Conservation (phyloP, 2,329 filamentous ascomycete genomes). For the Cercospora brassicicola region DNA sequence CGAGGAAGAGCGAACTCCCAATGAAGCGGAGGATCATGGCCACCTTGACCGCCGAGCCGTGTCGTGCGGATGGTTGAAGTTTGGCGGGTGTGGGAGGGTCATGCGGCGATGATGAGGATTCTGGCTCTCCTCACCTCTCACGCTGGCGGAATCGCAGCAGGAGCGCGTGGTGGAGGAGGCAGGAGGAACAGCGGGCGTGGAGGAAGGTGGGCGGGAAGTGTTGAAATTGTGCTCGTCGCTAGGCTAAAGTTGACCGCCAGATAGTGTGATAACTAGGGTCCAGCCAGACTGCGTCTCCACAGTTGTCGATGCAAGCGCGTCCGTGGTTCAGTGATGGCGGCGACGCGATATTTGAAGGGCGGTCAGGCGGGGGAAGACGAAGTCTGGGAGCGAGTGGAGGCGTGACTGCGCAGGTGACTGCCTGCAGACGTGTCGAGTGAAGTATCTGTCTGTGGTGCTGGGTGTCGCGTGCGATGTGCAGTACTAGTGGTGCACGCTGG, state of each 20-base stretch:
- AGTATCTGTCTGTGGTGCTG: not conserved
- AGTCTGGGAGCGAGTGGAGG: not conserved
- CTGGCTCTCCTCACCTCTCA: not conserved
- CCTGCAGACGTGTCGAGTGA: not conserved
- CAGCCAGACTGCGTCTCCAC: not conserved
- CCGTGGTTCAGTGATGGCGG: not conserved
- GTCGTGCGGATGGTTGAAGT: slow-evolving; percentile 13
- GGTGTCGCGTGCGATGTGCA: slow-evolving; percentile 6
- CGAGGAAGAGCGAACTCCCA: slow-evolving; percentile 66
- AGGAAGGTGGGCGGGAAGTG: not conserved
- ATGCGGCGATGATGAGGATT: slow-evolving; percentile 18
- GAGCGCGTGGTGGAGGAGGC: slow-evolving; percentile 5
- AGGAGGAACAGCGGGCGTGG: not conserved
- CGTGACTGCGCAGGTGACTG: not conserved
- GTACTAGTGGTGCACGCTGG: not conserved
- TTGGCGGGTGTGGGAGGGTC: slow-evolving; percentile 18
- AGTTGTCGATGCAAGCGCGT: slow-evolving; percentile 1
- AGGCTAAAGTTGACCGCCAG: slow-evolving; percentile 7
- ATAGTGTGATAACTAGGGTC: not conserved
- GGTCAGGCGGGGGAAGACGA: not conserved
- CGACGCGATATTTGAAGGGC: not conserved
- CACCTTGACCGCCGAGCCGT: slow-evolving; percentile 14
- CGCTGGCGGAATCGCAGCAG: not conserved
- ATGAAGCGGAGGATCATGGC: slow-evolving; percentile 51
- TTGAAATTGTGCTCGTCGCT: slow-evolving; percentile 2